Conservation (phyloP, 2,329 filamentous ascomycete species). For the Leptographium radiaticola region DNA sequence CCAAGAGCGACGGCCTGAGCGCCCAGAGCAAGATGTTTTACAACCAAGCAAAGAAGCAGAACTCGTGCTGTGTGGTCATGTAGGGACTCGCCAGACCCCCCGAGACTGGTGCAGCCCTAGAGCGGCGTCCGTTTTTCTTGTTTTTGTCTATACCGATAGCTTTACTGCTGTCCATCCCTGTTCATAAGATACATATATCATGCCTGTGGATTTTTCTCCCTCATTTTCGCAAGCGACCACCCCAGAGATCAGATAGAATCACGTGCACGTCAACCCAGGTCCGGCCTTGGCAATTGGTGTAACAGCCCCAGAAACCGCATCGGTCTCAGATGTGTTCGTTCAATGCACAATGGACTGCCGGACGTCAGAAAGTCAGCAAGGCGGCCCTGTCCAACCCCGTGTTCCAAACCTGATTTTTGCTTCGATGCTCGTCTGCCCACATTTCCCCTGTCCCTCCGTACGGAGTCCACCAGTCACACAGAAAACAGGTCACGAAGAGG, state of each 20-base stretch:
- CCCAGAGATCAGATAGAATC: not conserved
- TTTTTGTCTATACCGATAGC: not conserved
- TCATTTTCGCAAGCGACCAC: not conserved
- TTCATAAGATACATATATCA: not conserved
- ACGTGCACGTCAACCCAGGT: too few species aligned
- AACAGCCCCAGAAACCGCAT: too few species aligned
- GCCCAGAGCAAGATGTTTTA: constrained; percentile 98
- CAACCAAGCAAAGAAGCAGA: constrained; percentile 68
- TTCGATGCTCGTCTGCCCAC: not conserved
- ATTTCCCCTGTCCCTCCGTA: too few species aligned
- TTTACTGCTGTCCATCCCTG: not conserved
- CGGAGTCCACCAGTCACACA: too few species aligned
- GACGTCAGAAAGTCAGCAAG: not conserved
- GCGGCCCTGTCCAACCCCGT: not conserved
- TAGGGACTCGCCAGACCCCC: constrained; percentile 21
- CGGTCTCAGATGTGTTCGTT: too few species aligned
- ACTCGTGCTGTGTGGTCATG: constrained; percentile 63
- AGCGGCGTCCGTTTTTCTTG: not conserved
- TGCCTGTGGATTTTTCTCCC: not conserved
- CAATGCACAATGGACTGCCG: not conserved
- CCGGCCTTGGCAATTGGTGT: too few species aligned
- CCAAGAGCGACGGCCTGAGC: constrained; percentile 84
- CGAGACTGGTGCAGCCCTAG: too few species aligned
- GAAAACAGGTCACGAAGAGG: not conserved
- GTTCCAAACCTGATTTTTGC: not conserved